Conservation (phyloP, 1,284 basidiomycete species). For the Cryptococcus deneoformans region DNA sequence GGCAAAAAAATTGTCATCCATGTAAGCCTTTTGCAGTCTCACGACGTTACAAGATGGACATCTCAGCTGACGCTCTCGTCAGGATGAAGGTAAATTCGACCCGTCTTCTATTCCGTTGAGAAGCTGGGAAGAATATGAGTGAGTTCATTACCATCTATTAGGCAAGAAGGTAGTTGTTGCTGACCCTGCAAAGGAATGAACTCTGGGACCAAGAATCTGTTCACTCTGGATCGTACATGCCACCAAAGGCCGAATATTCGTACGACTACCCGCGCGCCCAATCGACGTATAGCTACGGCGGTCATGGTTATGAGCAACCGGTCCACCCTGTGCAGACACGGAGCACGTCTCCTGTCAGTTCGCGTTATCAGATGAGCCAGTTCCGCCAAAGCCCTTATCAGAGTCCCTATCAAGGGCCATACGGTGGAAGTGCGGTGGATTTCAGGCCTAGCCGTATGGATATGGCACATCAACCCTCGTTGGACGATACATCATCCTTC, state of each 20-base stretch:
- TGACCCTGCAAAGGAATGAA: conserved; percentile 67
- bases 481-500: not conserved
- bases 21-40: conserved; percentile 59
- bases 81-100: conserved; percentile 98
- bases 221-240: conserved; percentile 81
- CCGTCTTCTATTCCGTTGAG: conserved; percentile 88
- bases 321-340: too few species aligned
- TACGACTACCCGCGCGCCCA: conserved; percentile 31
- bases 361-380: not conserved
- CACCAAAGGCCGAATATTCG: conserved; percentile 53
- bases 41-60: conserved; percentile 57
- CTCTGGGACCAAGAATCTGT: conserved; percentile 96
- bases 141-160: conserved; percentile 7
- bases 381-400: not conserved
- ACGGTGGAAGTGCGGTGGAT: not conserved
- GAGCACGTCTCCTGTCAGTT: not conserved
- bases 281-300: conserved; percentile 56
- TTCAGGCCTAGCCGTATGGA: not conserved
- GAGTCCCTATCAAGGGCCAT: not conserved
- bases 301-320: conserved; percentile 50
- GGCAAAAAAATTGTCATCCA: conserved; percentile 93
- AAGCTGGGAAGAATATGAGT: conserved; percentile 91
- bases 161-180: not conserved
- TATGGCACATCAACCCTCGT: not conserved
- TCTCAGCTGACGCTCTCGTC: not conserved